Conservation (phyloP, 768 basidiomycete genomes). For the Serendipita sp. region DNA sequence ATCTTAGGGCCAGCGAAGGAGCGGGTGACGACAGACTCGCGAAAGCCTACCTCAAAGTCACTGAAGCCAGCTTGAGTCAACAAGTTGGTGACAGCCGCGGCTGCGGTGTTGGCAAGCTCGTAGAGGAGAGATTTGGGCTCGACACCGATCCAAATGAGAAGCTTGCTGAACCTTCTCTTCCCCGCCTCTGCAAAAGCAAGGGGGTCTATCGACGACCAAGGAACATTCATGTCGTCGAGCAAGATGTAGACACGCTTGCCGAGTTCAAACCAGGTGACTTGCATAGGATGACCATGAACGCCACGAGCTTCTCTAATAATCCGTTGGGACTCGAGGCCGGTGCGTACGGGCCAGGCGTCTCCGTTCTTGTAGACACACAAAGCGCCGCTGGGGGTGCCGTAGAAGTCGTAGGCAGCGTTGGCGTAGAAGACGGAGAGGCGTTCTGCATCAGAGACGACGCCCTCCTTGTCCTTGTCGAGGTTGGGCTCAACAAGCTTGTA, state of each 20-base stretch:
- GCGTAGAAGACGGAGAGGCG: not conserved
- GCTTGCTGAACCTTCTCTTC: slow-evolving; percentile 12
- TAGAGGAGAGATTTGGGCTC: slow-evolving; percentile 15
- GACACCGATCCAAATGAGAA: slow-evolving; percentile 17
- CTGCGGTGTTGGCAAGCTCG: slow-evolving; percentile 13
- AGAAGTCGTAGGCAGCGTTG: slow-evolving; percentile 2
- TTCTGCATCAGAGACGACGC: not conserved
- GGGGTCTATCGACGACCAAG: slow-evolving; percentile 14
- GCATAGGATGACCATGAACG: slow-evolving; percentile 18
- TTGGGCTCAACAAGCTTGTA: not conserved
- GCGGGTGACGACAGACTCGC: slow-evolving; percentile 16
- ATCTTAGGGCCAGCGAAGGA: slow-evolving; percentile 16
- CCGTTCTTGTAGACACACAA: slow-evolving; percentile 9
- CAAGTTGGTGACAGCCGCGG: slow-evolving; percentile 14
- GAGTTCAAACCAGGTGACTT: slow-evolving; percentile 15
- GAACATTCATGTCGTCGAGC: slow-evolving; percentile 9
- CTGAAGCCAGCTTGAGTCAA: slow-evolving; percentile 13
- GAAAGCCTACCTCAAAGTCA: slow-evolving; percentile 17
- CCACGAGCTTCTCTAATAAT: slow-evolving; percentile 6
- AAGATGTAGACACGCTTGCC: slow-evolving; percentile 13
- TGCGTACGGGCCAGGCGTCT: slow-evolving; percentile 6
- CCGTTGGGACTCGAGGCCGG: slow-evolving; percentile 1
- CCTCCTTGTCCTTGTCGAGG: not conserved
- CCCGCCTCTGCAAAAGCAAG: slow-evolving; percentile 15
- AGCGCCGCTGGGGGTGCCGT: slow-evolving; percentile 7